phyloP scores from a whole-genome alignment of 2,329 filamentous ascomycete species.

The Verticillium isaacii region DNA sequence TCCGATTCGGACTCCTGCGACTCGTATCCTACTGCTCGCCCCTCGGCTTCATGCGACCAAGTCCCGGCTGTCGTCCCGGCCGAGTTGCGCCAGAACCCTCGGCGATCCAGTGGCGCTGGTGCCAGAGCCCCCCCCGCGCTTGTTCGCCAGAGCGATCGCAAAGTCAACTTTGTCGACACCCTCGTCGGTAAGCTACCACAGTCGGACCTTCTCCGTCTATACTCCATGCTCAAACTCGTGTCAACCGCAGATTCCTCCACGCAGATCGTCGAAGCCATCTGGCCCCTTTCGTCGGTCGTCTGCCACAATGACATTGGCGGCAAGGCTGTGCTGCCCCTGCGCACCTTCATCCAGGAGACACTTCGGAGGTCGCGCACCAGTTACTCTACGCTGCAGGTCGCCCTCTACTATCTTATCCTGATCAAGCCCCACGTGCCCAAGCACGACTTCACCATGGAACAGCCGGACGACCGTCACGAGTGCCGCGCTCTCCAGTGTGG shows the following conservation, averaged over 20 bases:
- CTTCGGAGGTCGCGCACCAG: constrained; percentile 90
- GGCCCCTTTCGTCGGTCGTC: constrained; percentile 81
- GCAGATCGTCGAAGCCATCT: constrained; percentile 95
- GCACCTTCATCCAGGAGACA: constrained; percentile 97
- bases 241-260: constrained; percentile 78
- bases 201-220: constrained; percentile 10
- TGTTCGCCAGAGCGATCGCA: constrained; percentile 83
- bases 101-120: constrained; percentile 51
- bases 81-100: constrained; percentile 61
- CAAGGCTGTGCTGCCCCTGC: constrained; percentile 79
- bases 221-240: constrained; percentile 26
- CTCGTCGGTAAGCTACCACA: constrained; percentile 80
- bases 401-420: constrained; percentile 90
- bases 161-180: constrained; percentile 92
- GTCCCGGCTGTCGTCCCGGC: constrained; percentile 40
- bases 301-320: constrained; percentile 68
- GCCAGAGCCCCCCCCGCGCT: constrained; percentile 67
- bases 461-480: constrained; percentile 65
- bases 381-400: constrained; percentile 95
- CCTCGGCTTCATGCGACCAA: constrained; percentile 23
- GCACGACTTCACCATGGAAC: constrained; percentile 82
- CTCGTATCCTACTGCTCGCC: constrained; percentile 32
- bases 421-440: constrained; percentile 86
- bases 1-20: constrained; percentile 49
- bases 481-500: constrained; percentile 87